Evolutionary conservation across 2,329 filamentous ascomycete species (phyloP).

Genomic region (Hymenotorrendiella dingleyae): DNA sequence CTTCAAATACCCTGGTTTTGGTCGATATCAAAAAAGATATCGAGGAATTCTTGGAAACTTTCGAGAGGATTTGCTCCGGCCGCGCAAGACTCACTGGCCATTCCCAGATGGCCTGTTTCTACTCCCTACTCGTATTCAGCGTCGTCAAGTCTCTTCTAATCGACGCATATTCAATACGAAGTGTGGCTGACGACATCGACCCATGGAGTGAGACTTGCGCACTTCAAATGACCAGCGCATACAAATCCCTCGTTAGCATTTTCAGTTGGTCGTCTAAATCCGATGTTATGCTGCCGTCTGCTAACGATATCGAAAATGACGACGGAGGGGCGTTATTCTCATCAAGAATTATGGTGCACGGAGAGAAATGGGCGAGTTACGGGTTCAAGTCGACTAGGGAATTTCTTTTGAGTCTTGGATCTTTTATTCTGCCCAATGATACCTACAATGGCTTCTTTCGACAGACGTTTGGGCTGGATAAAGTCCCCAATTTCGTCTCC

Average conservation of each 20-base stretch:
- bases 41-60: constrained; percentile 13
- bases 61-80: constrained; percentile 16
- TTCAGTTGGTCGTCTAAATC: constrained; percentile 20
- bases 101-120: constrained; percentile 18
- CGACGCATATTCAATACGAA: constrained; percentile 17
- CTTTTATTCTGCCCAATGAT: constrained; percentile 9
- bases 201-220: constrained; percentile 15
- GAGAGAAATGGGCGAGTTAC: constrained; percentile 11
- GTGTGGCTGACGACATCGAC: constrained; percentile 11
- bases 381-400: constrained; percentile 18
- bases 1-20: constrained; percentile 18
- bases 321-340: neutral
- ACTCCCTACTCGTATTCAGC: constrained; percentile 17
- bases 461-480: constrained; percentile 14
- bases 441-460: constrained; percentile 20
- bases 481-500: no score
- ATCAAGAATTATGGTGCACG: constrained; percentile 9
- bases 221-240: constrained; percentile 15
- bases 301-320: neutral
- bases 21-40: constrained; percentile 19
- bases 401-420: constrained; percentile 17
- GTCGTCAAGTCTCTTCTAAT: constrained; percentile 18
- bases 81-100: constrained; percentile 15
- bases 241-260: constrained; percentile 17
- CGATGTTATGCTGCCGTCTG: constrained; percentile 13